A percentile compares a stretch with the other conserved stretches of the same genome.
Evolutionary conservation across 495 filamentous ascomycete genomes (phyloP).

Genomic region (Lasiosphaeriaceae sp.): DNA sequence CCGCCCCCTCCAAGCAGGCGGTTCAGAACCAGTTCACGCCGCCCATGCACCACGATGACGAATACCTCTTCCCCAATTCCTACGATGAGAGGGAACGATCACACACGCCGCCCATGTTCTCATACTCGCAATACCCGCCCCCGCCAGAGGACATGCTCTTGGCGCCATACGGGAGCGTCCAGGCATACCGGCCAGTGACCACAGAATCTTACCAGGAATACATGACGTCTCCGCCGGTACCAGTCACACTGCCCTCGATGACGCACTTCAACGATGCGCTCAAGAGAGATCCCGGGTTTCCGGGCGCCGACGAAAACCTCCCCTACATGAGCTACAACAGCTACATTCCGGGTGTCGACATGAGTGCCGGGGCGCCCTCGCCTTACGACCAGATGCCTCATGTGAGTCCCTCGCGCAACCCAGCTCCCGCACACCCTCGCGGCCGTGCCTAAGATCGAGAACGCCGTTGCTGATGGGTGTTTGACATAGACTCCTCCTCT

Average conservation of each 20-base stretch:
- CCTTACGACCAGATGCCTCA: constrained; percentile 62
- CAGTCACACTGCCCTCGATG: constrained; percentile 61
- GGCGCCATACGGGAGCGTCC: constrained; percentile 57
- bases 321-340: constrained; percentile 75
- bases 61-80: constrained; percentile 40
- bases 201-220: constrained; percentile 61
- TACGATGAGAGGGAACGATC: constrained; percentile 57
- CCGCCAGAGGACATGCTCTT: constrained; percentile 64
- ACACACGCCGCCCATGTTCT: constrained; percentile 68
- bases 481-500: constrained; percentile 74
- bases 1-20: constrained; percentile 34
- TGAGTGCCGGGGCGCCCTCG: constrained; percentile 48
- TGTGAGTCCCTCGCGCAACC: constrained; percentile 55
- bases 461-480: constrained; percentile 45
- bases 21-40: constrained; percentile 59
- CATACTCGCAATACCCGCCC: constrained; percentile 65
- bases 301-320: constrained; percentile 61
- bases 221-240: constrained; percentile 55
- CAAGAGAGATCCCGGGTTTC: constrained; percentile 52
- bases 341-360: constrained; percentile 70
- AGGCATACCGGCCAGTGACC: constrained; percentile 62
- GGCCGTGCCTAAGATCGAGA: constrained; percentile 32
- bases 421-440: constrained; percentile 27
- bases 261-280: constrained; percentile 57
- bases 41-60: constrained; percentile 50